These are phyloP conservation scores for Ichthyophthirius multifiliis DNA, from an alignment of 169 alveolate genomes.

Conservation along the genomic window DNA sequence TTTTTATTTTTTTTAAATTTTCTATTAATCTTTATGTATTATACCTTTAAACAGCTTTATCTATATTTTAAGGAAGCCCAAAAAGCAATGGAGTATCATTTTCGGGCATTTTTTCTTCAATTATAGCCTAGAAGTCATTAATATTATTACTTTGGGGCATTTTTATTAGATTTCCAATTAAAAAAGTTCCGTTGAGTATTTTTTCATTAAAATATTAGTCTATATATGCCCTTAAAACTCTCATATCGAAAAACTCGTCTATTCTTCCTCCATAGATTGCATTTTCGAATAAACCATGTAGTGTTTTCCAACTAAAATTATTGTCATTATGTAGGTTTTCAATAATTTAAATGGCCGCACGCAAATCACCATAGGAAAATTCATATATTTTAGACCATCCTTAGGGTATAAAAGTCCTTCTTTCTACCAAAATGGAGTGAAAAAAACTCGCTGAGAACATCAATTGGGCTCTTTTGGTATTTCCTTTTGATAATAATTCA, in stretches of 20 bases:
- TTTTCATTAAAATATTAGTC: constrained; percentile 64
- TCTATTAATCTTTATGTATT: constrained; percentile 55
- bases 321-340: constrained; percentile 55
- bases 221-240: constrained; percentile 86
- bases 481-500: constrained; percentile 61
- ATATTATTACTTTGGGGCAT: constrained; percentile 69
- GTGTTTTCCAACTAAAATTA: constrained; percentile 74
- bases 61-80: constrained; percentile 91
- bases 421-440: constrained; percentile 90
- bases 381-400: constrained; percentile 94
- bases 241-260: constrained; percentile 71
- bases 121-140: constrained; percentile 66
- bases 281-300: constrained; percentile 87
- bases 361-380: constrained; percentile 89
- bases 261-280: constrained; percentile 94
- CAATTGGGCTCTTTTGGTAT: constrained; percentile 68
- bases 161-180: constrained; percentile 55
- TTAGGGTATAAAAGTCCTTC: constrained; percentile 92
- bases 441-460: constrained; percentile 89
- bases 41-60: constrained; percentile 87
- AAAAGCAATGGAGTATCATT: constrained; percentile 85
- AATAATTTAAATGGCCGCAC: constrained; percentile 86
- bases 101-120: constrained; percentile 82
- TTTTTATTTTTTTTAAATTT: constrained; percentile 45
- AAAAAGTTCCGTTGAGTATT: constrained; percentile 36